These are phyloP conservation scores for Pseudozyma tsukubaensis DNA, from an alignment of 1,284 basidiomycete genomes.

Conservation along the genomic window DNA sequence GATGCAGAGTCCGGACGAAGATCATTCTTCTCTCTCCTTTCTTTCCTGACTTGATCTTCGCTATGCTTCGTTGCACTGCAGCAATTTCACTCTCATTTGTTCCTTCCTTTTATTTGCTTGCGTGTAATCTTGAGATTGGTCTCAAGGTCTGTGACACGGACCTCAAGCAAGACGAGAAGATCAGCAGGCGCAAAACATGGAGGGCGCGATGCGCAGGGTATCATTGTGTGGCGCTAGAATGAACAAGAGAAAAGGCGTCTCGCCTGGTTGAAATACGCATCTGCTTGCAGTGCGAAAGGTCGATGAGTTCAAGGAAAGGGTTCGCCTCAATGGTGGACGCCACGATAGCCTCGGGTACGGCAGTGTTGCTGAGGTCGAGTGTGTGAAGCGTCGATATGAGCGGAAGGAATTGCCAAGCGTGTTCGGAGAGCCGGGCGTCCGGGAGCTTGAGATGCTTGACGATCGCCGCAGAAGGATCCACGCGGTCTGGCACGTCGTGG, in stretches of 20 bases:
- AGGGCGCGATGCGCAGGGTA: constrained; percentile 2
- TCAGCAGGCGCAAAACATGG: too few species aligned
- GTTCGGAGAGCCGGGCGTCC: constrained; percentile 19
- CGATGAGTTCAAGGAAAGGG: constrained; percentile 16
- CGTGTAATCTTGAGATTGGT: background rate
- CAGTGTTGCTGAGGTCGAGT: constrained; percentile 31
- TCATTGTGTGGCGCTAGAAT: background rate
- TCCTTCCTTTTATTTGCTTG: background rate
- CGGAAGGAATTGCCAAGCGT: constrained; percentile 23
- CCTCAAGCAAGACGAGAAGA: too few species aligned
- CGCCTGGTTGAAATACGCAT: constrained; percentile 23
- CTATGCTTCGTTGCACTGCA: background rate
- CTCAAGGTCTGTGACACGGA: background rate
- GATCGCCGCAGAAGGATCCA: background rate
- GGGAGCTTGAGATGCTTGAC: constrained; percentile 27
- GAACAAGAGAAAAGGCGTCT: constrained; percentile 27
- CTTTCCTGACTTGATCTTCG: too few species aligned
- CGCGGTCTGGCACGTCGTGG: constrained; percentile 4
- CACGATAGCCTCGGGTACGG: constrained; percentile 27
- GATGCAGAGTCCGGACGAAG: constrained; percentile 1
- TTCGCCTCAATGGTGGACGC: constrained; percentile 21
- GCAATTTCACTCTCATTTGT: constrained; percentile 4
- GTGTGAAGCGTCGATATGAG: constrained; percentile 12
- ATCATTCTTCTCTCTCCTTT: background rate
- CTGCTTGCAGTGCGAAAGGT: constrained; percentile 30